Evolutionary conservation across 2,329 filamentous ascomycete species (phyloP), one percentile per base, ranked within the genome.

Genomic region (Ceratocystis cubensis): DNA sequence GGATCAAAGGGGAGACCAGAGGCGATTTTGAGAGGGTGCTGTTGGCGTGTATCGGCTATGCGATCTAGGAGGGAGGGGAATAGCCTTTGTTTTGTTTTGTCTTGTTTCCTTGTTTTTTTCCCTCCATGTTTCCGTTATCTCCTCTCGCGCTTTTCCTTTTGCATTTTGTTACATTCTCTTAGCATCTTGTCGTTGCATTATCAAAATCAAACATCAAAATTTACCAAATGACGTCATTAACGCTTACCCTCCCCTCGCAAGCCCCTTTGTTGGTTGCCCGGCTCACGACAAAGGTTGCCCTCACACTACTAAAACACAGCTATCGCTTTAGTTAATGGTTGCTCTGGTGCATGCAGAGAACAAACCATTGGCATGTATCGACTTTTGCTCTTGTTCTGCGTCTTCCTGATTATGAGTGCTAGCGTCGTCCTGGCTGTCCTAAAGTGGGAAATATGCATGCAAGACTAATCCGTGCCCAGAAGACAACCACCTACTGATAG

Each of bases 1-100:
- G 91, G 61, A 88, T 97, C 72, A 84, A 83, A 73, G 85, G 87
- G 1, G 93, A 97, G 79, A 95, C 90, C 4, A 89, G 88, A 69
- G 89, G 91, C 3, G 88, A 96, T 75, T 96, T 94, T 71, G 81
- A 89, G 76, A 82, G 78, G 71, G 76, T 93, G 72, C 80, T 96
- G 82, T 76, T 95, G 70, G 90, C 88, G n/a, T 83, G 81, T 65
- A 76, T 84, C 63, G 82, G 81, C 20, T 80, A 81, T 70, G 62
- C 66, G 1, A 69, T 69, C 50, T 70, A 67, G 61, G 59, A 15
- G 28, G n/a, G 25, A 63, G 57, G 4, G 53, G 33, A 5, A 25
- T 5, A 30, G 22, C 25, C 8, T n/a, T 30, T 28, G 17, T 57
- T 15, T 30, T 15, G 5, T n/a, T 15, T 57, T 17, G 5, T 57